Evolutionary conservation across 1,139 yeast species (phyloP).

Genomic region (Magnusiomyces sp.): DNA sequence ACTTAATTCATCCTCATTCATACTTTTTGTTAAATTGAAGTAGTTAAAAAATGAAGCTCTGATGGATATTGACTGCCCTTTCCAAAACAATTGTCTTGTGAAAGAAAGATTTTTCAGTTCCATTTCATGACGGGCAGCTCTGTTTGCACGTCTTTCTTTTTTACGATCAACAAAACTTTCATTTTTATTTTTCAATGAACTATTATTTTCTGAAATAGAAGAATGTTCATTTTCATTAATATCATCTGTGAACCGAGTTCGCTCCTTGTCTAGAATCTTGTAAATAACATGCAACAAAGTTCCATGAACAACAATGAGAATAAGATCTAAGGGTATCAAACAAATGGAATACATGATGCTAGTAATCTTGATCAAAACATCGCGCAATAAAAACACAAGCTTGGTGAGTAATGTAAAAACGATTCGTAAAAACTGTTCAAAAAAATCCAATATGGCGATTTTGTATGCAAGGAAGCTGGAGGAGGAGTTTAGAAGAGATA

Average conservation of each 20-base stretch:
- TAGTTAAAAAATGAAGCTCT: conserved; percentile 2
- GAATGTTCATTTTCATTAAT: not conserved
- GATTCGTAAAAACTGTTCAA: conserved; percentile 4
- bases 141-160: no score
- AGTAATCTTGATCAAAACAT: conserved; percentile 13
- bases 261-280: conserved; percentile 1
- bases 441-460: not conserved
- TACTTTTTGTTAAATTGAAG: no score
- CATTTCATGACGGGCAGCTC: not conserved
- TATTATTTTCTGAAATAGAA: not conserved
- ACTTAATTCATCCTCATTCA: no score
- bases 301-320: conserved; percentile 15
- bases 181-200: not conserved
- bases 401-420: conserved; percentile 15
- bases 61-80: conserved; percentile 3
- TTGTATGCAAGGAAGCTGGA: not conserved
- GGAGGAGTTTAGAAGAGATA: not conserved
- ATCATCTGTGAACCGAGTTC: not conserved
- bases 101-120: not conserved
- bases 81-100: conserved; percentile 2
- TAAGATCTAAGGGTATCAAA: conserved; percentile 20
- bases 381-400: conserved; percentile 18
- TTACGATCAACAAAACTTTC: not conserved
- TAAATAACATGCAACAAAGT: conserved; percentile 1
- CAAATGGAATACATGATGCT: conserved; percentile 13